Evolutionary conservation across 1,284 basidiomycete genomes (phyloP).

Genomic region (Phaffia rhodozyma): DNA sequence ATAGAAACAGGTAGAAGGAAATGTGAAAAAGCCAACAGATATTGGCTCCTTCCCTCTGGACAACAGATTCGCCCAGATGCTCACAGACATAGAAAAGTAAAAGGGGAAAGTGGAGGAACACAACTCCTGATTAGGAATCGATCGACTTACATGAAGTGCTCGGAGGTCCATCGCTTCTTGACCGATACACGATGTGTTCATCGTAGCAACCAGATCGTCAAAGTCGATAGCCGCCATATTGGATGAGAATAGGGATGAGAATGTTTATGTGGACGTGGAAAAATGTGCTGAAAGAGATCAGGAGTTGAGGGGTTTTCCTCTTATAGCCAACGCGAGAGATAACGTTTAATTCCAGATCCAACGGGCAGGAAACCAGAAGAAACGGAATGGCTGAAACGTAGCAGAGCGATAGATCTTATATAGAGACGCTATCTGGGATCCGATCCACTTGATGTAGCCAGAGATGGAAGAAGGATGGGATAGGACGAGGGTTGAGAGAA

Average conservation of each 20-base stretch:
- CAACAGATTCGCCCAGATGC: neutral
- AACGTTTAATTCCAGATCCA: too few species aligned
- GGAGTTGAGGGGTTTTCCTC: too few species aligned
- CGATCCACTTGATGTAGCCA: too few species aligned
- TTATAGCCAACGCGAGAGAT: too few species aligned
- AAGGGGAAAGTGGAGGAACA: neutral
- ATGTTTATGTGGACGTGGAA: neutral
- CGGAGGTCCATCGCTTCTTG: constrained; percentile 15
- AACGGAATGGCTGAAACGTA: too few species aligned
- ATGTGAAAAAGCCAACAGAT: neutral
- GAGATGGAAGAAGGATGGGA: too few species aligned
- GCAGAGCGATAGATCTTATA: too few species aligned
- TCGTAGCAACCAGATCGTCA: constrained; percentile 16
- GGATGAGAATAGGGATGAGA: neutral
- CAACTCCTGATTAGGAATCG: too few species aligned
- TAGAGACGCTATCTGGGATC: too few species aligned
- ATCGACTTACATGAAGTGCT: constrained; percentile 13
- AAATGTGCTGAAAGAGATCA: neutral
- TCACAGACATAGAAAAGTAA: neutral
- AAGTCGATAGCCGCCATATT: constrained; percentile 15
- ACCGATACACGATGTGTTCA: constrained; percentile 15
- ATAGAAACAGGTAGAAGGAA: neutral
- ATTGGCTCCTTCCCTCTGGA: neutral
- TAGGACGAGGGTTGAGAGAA: too few species aligned
- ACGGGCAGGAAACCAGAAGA: too few species aligned